phyloP scores from a whole-genome alignment of 2,329 filamentous ascomycete genomes.

The Aspergillus bombycis region DNA sequence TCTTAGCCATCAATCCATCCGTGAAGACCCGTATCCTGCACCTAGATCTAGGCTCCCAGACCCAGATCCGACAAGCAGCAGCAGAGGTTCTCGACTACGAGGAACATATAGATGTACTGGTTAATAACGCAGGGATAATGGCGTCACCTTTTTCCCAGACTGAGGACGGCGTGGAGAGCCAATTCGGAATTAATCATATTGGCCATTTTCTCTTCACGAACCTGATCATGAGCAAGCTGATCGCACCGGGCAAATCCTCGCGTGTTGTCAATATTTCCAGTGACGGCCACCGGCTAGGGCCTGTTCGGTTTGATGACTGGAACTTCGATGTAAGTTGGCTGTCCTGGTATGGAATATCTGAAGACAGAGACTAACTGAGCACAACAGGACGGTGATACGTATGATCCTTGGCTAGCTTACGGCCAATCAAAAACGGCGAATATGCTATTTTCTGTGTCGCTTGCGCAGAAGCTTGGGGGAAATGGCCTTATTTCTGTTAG shows the following conservation, averaged over 20 bases:
- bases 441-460: slow-evolving; percentile 46
- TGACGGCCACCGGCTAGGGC: slow-evolving; percentile 47
- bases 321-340: slow-evolving; percentile 39
- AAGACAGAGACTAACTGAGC: no score
- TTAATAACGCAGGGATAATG: slow-evolving; percentile 51
- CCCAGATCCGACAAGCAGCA: slow-evolving; percentile 37
- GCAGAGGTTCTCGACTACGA: slow-evolving; percentile 30
- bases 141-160: slow-evolving; percentile 31
- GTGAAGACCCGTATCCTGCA: slow-evolving; percentile 29
- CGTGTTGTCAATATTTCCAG: slow-evolving; percentile 52
- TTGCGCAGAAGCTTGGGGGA: slow-evolving; percentile 33
- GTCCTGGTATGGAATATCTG: no score
- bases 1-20: slow-evolving; percentile 22
- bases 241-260: slow-evolving; percentile 25
- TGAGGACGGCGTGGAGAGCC: slow-evolving; percentile 42
- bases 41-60: slow-evolving; percentile 39
- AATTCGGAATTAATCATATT: slow-evolving; percentile 45
- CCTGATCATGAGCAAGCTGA: slow-evolving; percentile 38
- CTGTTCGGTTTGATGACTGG: slow-evolving; percentile 49
- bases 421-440: slow-evolving; percentile 53
- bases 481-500: slow-evolving; percentile 28
- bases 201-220: slow-evolving; percentile 46
- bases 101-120: slow-evolving; percentile 39
- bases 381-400: slow-evolving; percentile 23
- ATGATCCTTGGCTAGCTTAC: slow-evolving; percentile 44